phyloP scores from a whole-genome alignment of 192 early-diverging fungal species.

The Chytriomyces confervae region DNA sequence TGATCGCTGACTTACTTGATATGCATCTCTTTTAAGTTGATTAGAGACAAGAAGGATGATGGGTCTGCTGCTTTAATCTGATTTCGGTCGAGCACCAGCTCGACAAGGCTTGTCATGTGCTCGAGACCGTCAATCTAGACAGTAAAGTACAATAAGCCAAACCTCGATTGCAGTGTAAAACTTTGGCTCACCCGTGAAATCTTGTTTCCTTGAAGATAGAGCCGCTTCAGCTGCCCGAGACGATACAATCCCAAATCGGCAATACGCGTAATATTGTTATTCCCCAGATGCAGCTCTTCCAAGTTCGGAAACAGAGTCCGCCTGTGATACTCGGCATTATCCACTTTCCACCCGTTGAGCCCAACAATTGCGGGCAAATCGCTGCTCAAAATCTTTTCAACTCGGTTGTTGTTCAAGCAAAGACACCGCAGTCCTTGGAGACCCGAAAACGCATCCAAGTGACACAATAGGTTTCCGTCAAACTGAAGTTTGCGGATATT shows the following conservation, averaged over 20 bases:
- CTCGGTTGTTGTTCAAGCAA: conserved; percentile 59
- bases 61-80: conserved; percentile 65
- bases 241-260: conserved; percentile 58
- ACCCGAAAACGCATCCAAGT: conserved; percentile 54
- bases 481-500: conserved; percentile 62
- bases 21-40: conserved; percentile 62
- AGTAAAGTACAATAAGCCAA: not conserved
- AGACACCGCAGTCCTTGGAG: conserved; percentile 52
- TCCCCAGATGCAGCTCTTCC: conserved; percentile 64
- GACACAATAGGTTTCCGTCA: conserved; percentile 61
- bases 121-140: conserved; percentile 64
- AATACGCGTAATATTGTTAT: conserved; percentile 58
- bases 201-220: conserved; percentile 62
- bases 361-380: conserved; percentile 42
- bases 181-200: conserved; percentile 52
- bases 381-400: conserved; percentile 55
- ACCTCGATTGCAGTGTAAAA: conserved; percentile 1
- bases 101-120: conserved; percentile 58
- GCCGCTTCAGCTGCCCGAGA: conserved; percentile 52
- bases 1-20: conserved; percentile 51
- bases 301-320: conserved; percentile 50
- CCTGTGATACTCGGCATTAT: conserved; percentile 36
- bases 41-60: conserved; percentile 55
- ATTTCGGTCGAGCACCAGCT: conserved; percentile 66
- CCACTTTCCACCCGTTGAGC: conserved; percentile 40